Percentiles rank a stretch among this genome's conserved stretches.
These are phyloP conservation scores for Gossypium laxum DNA, from an alignment of 441 rosid genomes.

Conservation along the genomic window DNA sequence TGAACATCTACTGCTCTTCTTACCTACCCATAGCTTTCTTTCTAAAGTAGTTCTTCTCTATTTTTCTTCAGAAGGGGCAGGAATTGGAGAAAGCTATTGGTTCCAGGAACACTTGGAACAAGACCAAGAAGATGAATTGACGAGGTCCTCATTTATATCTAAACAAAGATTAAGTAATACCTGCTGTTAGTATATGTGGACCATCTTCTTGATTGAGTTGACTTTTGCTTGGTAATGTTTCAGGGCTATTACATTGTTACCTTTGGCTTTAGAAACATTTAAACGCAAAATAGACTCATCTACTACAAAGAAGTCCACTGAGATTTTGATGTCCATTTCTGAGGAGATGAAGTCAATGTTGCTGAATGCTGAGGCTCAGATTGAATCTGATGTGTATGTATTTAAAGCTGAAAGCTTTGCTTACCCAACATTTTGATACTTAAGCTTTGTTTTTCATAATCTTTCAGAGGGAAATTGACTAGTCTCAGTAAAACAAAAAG, in stretches of 20 bases:
- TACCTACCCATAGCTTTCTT: slow-evolving; percentile 2
- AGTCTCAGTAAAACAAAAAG: slow-evolving; percentile 54
- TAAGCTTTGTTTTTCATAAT: slow-evolving; percentile 15
- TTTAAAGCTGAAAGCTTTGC: slow-evolving; percentile 17
- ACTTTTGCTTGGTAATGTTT: slow-evolving; percentile 26
- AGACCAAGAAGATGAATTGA: slow-evolving; percentile 43
- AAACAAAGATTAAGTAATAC: background rate
- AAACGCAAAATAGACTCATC: slow-evolving; percentile 53
- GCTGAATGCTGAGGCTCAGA: slow-evolving; percentile 54
- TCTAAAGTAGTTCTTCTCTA: slow-evolving; percentile 12
- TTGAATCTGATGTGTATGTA: slow-evolving; percentile 62
- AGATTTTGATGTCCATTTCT: slow-evolving; percentile 60
- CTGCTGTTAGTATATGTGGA: slow-evolving; percentile 6
- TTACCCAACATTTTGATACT: slow-evolving; percentile 11
- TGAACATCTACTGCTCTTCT: background rate
- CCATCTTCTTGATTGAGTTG: slow-evolving; percentile 21
- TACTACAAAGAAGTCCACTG: slow-evolving; percentile 56
- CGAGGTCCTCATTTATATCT: slow-evolving; percentile 30
- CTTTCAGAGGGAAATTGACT: slow-evolving; percentile 51
- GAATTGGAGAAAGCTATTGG: slow-evolving; percentile 26
- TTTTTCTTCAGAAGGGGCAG: slow-evolving; percentile 29
- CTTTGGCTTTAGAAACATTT: slow-evolving; percentile 53
- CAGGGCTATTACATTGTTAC: slow-evolving; percentile 58
- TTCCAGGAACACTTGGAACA: slow-evolving; percentile 34
- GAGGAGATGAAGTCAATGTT: slow-evolving; percentile 49